A percentile compares a stretch with the other conserved stretches of the same genome.
Conservation (phyloP, 306 rosid genomes). For the Crotalaria pallida region DNA sequence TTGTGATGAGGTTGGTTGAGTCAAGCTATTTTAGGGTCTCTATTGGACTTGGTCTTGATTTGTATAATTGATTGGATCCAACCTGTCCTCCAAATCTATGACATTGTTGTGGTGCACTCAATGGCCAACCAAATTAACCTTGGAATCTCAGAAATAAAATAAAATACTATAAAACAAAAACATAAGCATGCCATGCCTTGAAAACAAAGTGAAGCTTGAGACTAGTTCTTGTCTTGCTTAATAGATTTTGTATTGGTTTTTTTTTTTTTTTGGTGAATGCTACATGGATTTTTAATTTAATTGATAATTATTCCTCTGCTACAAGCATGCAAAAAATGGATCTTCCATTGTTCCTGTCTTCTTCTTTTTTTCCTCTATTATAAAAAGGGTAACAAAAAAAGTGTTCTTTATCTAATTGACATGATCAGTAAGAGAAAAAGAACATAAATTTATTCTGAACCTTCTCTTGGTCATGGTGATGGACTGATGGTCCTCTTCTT, state of each 20-base stretch:
- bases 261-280: too few species aligned
- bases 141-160: conserved; percentile 26
- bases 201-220: conserved; percentile 43
- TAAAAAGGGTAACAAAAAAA: neutral
- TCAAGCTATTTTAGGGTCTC: conserved; percentile 10
- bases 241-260: too few species aligned
- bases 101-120: conserved; percentile 17
- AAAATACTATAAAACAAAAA: neutral
- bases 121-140: conserved; percentile 18
- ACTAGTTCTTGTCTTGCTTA: conserved; percentile 41
- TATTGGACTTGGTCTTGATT: conserved; percentile 21
- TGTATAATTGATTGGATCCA: conserved; percentile 48
- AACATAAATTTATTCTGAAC: neutral
- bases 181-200: neutral
- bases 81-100: conserved; percentile 49
- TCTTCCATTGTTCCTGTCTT: neutral
- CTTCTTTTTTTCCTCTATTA: conserved; percentile 53
- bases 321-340: neutral
- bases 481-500: neutral
- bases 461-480: conserved; percentile 42
- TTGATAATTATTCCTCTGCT: neutral
- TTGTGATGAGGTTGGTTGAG: conserved; percentile 13
- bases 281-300: too few species aligned
- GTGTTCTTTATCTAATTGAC: neutral
- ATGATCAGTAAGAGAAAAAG: neutral